These are phyloP conservation scores for Gossypium australe DNA, from an alignment of 345 rosid genomes.

Conservation along the genomic window DNA sequence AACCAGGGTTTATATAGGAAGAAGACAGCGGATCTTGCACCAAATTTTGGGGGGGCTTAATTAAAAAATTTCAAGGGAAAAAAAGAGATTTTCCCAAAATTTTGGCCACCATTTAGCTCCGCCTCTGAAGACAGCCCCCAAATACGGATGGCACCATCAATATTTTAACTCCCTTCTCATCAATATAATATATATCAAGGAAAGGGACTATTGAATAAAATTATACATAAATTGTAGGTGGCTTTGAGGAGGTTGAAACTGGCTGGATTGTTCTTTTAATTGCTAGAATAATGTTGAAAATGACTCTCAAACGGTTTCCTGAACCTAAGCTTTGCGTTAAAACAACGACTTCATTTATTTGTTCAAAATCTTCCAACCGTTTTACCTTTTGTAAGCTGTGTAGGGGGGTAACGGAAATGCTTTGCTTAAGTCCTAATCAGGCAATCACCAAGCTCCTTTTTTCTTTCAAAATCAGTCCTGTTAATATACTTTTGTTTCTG, in stretches of 20 bases:
- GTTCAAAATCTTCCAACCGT: constrained; percentile 25
- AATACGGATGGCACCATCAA: no score
- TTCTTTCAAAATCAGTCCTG: not conserved
- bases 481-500: not conserved
- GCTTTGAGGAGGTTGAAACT: not conserved
- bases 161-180: not conserved
- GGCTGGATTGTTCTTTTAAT: not conserved
- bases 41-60: no score
- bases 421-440: constrained; percentile 21
- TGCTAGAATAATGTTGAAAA: not conserved
- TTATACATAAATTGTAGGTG: not conserved
- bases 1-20: not conserved
- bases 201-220: not conserved
- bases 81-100: no score
- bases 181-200: not conserved
- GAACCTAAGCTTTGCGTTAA: not conserved
- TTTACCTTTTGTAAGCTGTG: not conserved
- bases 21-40: no score
- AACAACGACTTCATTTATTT: constrained; percentile 9
- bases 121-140: no score
- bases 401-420: not conserved
- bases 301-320: not conserved
- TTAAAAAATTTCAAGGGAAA: not conserved
- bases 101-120: no score
- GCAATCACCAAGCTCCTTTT: not conserved